Conservation (phyloP, 73 alveolate species). For the Tetrahymena elliotti region DNA sequence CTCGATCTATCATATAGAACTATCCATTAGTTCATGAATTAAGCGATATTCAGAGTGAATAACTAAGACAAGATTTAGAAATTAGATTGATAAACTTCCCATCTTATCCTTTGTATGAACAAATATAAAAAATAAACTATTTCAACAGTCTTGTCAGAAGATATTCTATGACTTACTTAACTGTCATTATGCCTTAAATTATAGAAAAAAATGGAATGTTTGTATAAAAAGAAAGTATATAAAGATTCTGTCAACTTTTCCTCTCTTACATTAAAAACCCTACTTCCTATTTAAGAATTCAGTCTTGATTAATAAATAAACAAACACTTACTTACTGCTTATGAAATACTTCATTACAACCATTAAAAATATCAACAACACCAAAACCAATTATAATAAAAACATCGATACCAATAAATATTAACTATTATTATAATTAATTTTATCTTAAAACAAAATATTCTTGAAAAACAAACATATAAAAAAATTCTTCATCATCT, state of each 20-base stretch:
- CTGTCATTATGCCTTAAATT: neutral
- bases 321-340: neutral
- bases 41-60: neutral
- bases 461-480: neutral
- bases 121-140: neutral
- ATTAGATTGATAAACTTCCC: neutral
- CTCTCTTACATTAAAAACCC: neutral
- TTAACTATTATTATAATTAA: neutral
- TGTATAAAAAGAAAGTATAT: neutral
- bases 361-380: too few species aligned
- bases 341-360: too few species aligned
- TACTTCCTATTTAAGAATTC: neutral
- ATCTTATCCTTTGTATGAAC: neutral
- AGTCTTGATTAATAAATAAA: neutral
- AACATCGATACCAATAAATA: too few species aligned
- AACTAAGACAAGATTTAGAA: neutral
- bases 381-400: too few species aligned
- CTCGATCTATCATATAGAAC: neutral
- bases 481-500: neutral
- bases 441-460: neutral
- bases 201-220: neutral
- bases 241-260: neutral
- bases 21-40: neutral
- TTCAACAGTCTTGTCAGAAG: neutral
- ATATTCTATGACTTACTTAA: neutral